These are phyloP conservation scores for Lagenidium giganteum DNA, from an alignment of 352 stramenopile species.

Conservation along the genomic window DNA sequence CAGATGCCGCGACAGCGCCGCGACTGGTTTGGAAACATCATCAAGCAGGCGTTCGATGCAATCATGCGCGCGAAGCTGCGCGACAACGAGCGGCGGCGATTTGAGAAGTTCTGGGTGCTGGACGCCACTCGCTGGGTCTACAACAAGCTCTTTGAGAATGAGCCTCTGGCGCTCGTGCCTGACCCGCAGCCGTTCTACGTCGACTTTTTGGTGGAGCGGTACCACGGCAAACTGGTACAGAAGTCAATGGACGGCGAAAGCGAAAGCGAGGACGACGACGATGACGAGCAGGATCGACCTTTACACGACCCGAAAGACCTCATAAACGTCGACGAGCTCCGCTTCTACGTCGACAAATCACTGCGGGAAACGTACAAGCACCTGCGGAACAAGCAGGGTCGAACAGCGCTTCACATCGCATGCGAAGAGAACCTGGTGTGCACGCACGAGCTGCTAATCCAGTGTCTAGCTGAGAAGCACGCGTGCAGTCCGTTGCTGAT, in stretches of 20 bases:
- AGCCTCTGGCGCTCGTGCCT: conserved; percentile 11
- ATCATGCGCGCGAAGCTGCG: conserved; percentile 60
- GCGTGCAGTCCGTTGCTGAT: conserved; percentile 45
- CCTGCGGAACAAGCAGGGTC: conserved; percentile 52
- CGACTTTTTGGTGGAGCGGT: conserved; percentile 38
- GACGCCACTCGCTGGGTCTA: conserved; percentile 46
- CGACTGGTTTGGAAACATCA: conserved; percentile 27
- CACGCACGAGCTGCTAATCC: conserved; percentile 65
- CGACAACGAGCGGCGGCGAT: conserved; percentile 56
- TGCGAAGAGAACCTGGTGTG: conserved; percentile 83
- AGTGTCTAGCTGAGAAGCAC: conserved; percentile 40
- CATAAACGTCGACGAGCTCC: conserved; percentile 34
- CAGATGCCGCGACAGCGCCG: conserved; percentile 23
- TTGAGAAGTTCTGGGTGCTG: conserved; percentile 55
- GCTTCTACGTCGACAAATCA: conserved; percentile 59
- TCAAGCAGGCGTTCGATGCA: conserved; percentile 30
- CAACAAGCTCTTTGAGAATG: conserved; percentile 20
- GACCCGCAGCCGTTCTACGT: conserved; percentile 32
- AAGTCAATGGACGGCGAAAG: conserved; percentile 11
- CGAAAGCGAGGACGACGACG: conserved; percentile 17
- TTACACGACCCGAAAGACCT: too few species aligned
- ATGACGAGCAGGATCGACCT: too few species aligned
- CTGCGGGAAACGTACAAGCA: conserved; percentile 64
- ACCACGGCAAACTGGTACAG: conserved; percentile 29
- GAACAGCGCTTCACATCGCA: conserved; percentile 59